Evolutionary conservation across 192 early-diverging fungal species (phyloP).

Genomic region (Spizellomyces sp.): DNA sequence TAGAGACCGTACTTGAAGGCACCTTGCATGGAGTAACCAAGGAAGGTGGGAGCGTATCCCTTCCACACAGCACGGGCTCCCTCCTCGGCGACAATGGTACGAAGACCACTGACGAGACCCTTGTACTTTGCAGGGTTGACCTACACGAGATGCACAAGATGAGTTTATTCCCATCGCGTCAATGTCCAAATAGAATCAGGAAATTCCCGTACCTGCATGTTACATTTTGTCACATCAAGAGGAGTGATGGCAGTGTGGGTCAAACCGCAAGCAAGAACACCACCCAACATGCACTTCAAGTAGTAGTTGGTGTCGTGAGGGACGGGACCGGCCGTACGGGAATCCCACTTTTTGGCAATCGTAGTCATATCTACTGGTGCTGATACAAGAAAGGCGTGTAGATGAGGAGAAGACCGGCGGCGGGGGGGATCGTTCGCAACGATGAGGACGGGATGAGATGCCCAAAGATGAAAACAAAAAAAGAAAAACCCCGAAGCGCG

Average conservation of each 20-base stretch:
- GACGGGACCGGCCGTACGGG: slow-evolving; percentile 40
- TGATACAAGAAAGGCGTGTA: too few relatives aligned
- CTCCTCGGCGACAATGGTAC: slow-evolving; percentile 57
- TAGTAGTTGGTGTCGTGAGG: slow-evolving; percentile 55
- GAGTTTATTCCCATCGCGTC: too few relatives aligned
- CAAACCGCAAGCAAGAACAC: slow-evolving; percentile 66
- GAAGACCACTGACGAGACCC: slow-evolving; percentile 43
- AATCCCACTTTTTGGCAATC: slow-evolving; percentile 14
- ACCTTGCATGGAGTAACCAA: slow-evolving; percentile 86
- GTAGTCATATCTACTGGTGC: too few relatives aligned
- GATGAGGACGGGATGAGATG: too few relatives aligned
- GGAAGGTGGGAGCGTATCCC: slow-evolving; percentile 72
- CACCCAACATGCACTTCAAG: slow-evolving; percentile 63
- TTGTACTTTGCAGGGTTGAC: slow-evolving; percentile 43
- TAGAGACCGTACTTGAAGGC: slow-evolving; percentile 89
- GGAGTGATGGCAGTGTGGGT: slow-evolving; percentile 66
- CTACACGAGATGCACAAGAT: slow-evolving; percentile 3
- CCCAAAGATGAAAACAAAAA: too few relatives aligned
- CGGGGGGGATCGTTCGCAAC: too few relatives aligned
- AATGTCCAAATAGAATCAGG: not conserved
- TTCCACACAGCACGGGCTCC: slow-evolving; percentile 75
- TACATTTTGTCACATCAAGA: slow-evolving; percentile 32
- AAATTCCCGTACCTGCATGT: slow-evolving; percentile 28
- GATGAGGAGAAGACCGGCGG: too few relatives aligned
- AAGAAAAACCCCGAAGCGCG: too few relatives aligned